Conservation (phyloP, 257 asterid genomes). For the Lantana camara region DNA sequence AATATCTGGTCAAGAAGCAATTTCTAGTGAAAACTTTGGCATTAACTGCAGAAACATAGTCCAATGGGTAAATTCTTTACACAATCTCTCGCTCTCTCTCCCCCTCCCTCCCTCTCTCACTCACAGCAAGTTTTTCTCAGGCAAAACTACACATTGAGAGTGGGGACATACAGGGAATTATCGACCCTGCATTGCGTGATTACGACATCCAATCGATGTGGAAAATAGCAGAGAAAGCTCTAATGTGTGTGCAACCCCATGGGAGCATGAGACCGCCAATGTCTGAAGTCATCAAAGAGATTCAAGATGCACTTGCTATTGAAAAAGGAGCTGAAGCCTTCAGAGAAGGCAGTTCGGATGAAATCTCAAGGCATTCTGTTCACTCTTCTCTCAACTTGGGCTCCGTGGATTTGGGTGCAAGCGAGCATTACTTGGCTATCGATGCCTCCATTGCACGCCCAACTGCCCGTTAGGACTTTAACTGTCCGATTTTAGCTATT, state of each 20-base stretch:
- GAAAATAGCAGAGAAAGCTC: constrained; percentile 98
- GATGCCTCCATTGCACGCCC: constrained; percentile 82
- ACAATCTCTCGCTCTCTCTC: neutral
- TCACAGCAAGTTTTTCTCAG: too few relatives aligned
- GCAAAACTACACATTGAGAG: constrained; percentile 92
- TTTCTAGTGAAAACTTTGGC: constrained; percentile 86
- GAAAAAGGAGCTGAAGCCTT: constrained; percentile 70
- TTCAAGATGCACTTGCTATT: constrained; percentile 80
- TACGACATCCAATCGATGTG: constrained; percentile 97
- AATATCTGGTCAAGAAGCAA: constrained; percentile 97
- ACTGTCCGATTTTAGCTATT: neutral
- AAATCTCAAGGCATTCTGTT: constrained; percentile 72
- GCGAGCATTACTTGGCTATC: constrained; percentile 70
- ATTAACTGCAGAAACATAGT: constrained; percentile 87
- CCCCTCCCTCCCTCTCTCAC: too few relatives aligned
- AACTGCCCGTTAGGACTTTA: constrained; percentile 63
- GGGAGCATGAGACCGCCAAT: constrained; percentile 95
- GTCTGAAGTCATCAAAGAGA: constrained; percentile 92
- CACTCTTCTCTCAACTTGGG: constrained; percentile 75
- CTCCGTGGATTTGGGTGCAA: constrained; percentile 60
- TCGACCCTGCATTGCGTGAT: constrained; percentile 70
- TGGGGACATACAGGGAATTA: constrained; percentile 94
- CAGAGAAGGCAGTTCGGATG: constrained; percentile 84
- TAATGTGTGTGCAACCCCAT: constrained; percentile 95
- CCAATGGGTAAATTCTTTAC: constrained; percentile 74